Conservation (phyloP, 2,329 filamentous ascomycete genomes). For the Aspergillus sclerotialis region DNA sequence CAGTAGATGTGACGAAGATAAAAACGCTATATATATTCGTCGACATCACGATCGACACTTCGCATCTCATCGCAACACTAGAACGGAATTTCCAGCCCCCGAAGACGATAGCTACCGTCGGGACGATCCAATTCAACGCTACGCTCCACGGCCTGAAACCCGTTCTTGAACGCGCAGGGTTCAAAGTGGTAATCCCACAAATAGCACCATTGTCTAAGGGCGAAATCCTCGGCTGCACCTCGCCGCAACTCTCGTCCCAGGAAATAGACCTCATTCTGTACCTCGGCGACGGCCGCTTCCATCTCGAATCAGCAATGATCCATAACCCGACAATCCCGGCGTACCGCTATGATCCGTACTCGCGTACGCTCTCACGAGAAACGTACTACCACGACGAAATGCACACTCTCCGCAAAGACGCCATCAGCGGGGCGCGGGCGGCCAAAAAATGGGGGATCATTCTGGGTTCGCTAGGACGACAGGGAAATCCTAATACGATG, state of each 20-base stretch:
- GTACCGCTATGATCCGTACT: slow-evolving; percentile 96
- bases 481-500: slow-evolving; percentile 93
- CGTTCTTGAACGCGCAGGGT: slow-evolving; percentile 74
- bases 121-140: slow-evolving; percentile 98
- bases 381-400: slow-evolving; percentile 89
- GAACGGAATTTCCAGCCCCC: slow-evolving; percentile 79
- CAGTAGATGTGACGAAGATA: slow-evolving; percentile 92
- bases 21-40: slow-evolving; percentile 98
- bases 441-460: slow-evolving; percentile 94
- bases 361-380: slow-evolving; percentile 81
- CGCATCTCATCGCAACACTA: slow-evolving; percentile 77
- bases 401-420: slow-evolving; percentile 68
- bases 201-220: slow-evolving; percentile 89
- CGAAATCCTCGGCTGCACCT: slow-evolving; percentile 96
- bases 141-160: slow-evolving; percentile 81
- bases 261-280: slow-evolving; percentile 75
- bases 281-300: slow-evolving; percentile 86
- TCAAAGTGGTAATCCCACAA: slow-evolving; percentile 79
- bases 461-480: slow-evolving; percentile 80
- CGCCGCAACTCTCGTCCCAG: slow-evolving; percentile 59
- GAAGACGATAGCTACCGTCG: slow-evolving; percentile 86
- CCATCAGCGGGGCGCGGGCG: slow-evolving; percentile 66
- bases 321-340: slow-evolving; percentile 88
- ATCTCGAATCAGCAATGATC: slow-evolving; percentile 98
- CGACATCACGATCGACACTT: slow-evolving; percentile 89